Evolutionary conservation across 768 basidiomycete species (phyloP).

Genomic region (Amyloporia xantha): DNA sequence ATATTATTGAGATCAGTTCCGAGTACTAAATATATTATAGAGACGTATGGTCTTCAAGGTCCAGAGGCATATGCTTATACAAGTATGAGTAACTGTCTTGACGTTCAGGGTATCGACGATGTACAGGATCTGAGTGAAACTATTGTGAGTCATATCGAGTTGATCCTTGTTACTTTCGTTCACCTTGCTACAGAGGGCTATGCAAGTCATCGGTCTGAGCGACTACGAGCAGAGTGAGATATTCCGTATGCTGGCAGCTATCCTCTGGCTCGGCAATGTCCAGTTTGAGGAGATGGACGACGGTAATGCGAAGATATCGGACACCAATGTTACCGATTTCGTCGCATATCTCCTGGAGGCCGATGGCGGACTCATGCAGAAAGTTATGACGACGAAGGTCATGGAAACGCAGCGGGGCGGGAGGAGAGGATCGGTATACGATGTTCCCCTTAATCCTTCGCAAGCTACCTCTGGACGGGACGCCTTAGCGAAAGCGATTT

Average conservation of each 20-base stretch:
- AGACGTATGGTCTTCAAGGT: slow-evolving; percentile 91
- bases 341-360: slow-evolving; percentile 91
- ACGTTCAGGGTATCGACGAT: slow-evolving; percentile 90
- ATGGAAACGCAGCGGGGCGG: slow-evolving; percentile 94
- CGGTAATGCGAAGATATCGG: slow-evolving; percentile 76
- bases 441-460: slow-evolving; percentile 89
- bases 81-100: slow-evolving; percentile 84
- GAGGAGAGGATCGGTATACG: slow-evolving; percentile 90
- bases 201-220: slow-evolving; percentile 88
- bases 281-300: slow-evolving; percentile 86
- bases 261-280: slow-evolving; percentile 96
- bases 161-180: slow-evolving; percentile 6
- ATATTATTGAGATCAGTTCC: background rate
- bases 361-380: slow-evolving; percentile 73
- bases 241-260: slow-evolving; percentile 83
- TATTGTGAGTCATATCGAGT: slow-evolving; percentile 45
- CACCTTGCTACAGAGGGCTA: slow-evolving; percentile 60
- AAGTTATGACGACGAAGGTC: slow-evolving; percentile 76
- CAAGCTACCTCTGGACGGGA: slow-evolving; percentile 88
- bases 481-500: slow-evolving; percentile 91
- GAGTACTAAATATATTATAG: slow-evolving; percentile 32
- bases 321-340: slow-evolving; percentile 90
- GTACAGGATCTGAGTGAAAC: slow-evolving; percentile 83
- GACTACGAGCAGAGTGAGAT: slow-evolving; percentile 85
- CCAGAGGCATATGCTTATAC: slow-evolving; percentile 96